Evolutionary conservation across 2,329 filamentous ascomycete species (phyloP).

Genomic region (Exutisphaerella laricina): DNA sequence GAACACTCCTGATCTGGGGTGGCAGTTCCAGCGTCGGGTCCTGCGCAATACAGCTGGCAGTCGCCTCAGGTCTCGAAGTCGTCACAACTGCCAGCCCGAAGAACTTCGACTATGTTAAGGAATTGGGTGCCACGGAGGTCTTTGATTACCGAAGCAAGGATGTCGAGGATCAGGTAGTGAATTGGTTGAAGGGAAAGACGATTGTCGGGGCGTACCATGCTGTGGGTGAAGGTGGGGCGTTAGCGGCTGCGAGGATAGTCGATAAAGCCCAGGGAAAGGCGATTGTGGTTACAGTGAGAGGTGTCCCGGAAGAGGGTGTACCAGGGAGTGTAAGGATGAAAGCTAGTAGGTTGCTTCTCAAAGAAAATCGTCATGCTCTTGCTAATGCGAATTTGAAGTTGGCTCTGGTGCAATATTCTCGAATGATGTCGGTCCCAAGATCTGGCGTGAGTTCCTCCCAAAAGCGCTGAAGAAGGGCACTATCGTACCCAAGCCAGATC

Average conservation of each 20-base stretch:
- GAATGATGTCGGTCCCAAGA: conserved; percentile 26
- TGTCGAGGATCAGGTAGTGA: conserved; percentile 26
- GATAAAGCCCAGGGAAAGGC: conserved; percentile 27
- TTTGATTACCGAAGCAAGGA: conserved; percentile 44
- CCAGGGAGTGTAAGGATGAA: conserved; percentile 25
- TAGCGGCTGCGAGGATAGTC: conserved; percentile 27
- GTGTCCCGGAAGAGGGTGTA: conserved; percentile 22
- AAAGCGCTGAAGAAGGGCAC: conserved; percentile 26
- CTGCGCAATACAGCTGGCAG: conserved; percentile 46
- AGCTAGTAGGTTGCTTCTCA: conserved; percentile 20
- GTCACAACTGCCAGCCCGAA: conserved; percentile 32
- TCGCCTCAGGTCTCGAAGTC: conserved; percentile 43
- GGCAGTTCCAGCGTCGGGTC: conserved; percentile 50
- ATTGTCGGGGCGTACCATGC: conserved; percentile 30
- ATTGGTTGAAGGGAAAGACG: conserved; percentile 28
- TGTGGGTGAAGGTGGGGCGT: conserved; percentile 21
- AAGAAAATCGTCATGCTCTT: not conserved
- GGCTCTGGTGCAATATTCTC: conserved; percentile 21
- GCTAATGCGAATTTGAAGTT: conserved; percentile 10
- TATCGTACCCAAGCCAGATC: conserved; percentile 31
- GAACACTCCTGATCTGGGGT: conserved; percentile 49
- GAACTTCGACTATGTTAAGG: conserved; percentile 40
- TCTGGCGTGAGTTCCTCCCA: conserved; percentile 29
- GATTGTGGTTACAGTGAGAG: conserved; percentile 26
- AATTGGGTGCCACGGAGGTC: conserved; percentile 42